A percentile compares a stretch with the other conserved stretches of the same genome.
Evolutionary conservation across 2,329 filamentous ascomycete species (phyloP).

Genomic region (Tolypocladium endophyticum): DNA sequence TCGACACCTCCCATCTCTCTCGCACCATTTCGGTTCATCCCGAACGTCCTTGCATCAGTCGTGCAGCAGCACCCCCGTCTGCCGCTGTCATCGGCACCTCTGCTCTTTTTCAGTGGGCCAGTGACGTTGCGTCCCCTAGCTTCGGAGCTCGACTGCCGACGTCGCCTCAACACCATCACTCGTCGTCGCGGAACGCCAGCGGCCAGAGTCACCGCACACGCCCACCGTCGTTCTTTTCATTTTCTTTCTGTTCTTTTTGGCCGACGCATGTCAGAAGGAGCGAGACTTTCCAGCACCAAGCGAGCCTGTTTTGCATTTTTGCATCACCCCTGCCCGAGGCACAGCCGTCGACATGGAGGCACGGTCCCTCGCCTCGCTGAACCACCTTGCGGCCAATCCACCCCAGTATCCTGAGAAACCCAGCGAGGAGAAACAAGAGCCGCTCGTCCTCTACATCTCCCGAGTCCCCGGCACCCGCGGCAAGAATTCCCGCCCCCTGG

Average conservation of each 20-base stretch:
- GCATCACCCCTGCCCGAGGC: not conserved
- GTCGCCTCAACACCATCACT: not conserved
- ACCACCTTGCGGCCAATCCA: conserved; percentile 72
- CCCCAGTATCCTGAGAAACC: conserved; percentile 77
- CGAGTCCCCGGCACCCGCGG: conserved; percentile 85
- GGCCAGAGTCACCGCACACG: not conserved
- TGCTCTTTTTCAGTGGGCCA: not conserved
- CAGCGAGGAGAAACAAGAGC: conserved; percentile 54
- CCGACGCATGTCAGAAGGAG: not conserved
- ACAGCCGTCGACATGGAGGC: conserved; percentile 53
- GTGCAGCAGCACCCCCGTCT: not conserved
- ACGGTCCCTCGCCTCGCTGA: conserved; percentile 70
- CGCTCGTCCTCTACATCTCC: conserved; percentile 81
- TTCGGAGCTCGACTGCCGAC: not conserved
- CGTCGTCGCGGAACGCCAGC: not conserved
- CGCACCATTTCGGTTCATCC: not conserved
- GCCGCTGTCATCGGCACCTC: not conserved
- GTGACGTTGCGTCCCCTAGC: not conserved
- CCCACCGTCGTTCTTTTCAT: not conserved
- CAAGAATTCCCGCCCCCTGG: conserved; percentile 26
- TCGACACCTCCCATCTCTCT: not conserved
- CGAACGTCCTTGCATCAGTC: not conserved
- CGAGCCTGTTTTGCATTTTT: not conserved
- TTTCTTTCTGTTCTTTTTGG: too few species aligned
- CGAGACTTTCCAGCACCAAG: not conserved